Percentiles rank a stretch among this genome's conserved stretches.
Evolutionary conservation across 2,329 filamentous ascomycete genomes (phyloP).

Genomic region (Pseudogymnoascus sp.): DNA sequence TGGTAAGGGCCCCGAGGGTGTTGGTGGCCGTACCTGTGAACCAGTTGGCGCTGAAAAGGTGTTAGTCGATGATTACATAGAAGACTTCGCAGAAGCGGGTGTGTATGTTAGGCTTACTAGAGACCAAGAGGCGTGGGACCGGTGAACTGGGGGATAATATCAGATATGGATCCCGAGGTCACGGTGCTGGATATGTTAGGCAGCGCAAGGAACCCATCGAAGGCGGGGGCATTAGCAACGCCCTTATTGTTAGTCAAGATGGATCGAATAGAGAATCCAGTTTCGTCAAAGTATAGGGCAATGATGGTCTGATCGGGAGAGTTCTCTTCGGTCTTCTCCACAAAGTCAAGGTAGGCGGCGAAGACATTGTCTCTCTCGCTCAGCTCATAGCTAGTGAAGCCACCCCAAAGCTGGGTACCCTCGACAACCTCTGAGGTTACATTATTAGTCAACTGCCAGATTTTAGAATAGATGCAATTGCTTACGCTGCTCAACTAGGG

Average conservation of each 20-base stretch:
- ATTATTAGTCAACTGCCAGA: slow-evolving; percentile 9
- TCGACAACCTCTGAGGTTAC: slow-evolving; percentile 10
- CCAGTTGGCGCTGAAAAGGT: slow-evolving; percentile 26
- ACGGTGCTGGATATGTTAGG: slow-evolving; percentile 15
- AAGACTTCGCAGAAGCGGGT: slow-evolving; percentile 8
- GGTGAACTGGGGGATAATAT: slow-evolving; percentile 15
- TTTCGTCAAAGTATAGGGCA: slow-evolving; percentile 14
- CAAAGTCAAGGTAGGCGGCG: slow-evolving; percentile 15
- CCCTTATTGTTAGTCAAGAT: slow-evolving; percentile 10
- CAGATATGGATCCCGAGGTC: slow-evolving; percentile 10
- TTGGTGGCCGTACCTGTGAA: slow-evolving; percentile 24
- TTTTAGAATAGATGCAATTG: not conserved
- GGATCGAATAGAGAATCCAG: slow-evolving; percentile 10
- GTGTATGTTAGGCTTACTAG: slow-evolving; percentile 13
- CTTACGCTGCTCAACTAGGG: slow-evolving; percentile 21
- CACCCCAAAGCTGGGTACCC: slow-evolving; percentile 13
- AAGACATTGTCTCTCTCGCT: slow-evolving; percentile 13
- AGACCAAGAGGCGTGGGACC: slow-evolving; percentile 15
- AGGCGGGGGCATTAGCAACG: slow-evolving; percentile 5
- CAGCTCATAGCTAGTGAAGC: slow-evolving; percentile 15
- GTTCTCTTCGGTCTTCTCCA: slow-evolving; percentile 14
- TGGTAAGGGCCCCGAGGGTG: slow-evolving; percentile 12
- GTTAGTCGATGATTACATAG: slow-evolving; percentile 13
- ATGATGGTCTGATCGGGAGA: slow-evolving; percentile 23
- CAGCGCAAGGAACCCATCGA: slow-evolving; percentile 13